Evolutionary conservation across 345 rosid species (phyloP).

Genomic region (Eucalyptus cloeziana): DNA sequence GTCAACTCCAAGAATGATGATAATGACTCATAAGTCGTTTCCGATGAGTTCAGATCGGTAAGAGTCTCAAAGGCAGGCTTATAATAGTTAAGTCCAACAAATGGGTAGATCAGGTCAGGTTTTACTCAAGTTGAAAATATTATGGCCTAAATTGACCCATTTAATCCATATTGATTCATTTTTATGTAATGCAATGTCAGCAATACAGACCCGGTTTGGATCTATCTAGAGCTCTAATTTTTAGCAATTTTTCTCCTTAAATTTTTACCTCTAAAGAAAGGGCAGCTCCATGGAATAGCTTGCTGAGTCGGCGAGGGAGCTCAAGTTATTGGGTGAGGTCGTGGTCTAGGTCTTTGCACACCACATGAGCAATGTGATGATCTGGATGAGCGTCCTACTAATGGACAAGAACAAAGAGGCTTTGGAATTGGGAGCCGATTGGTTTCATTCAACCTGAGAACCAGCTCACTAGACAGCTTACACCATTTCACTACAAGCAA

Average conservation of each 20-base stretch:
- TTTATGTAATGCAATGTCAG: background rate
- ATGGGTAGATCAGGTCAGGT: accelerated
- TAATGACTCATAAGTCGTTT: background rate
- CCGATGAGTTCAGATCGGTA: background rate
- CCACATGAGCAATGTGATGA: background rate
- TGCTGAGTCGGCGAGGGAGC: background rate
- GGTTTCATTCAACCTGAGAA: background rate
- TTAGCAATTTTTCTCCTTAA: background rate
- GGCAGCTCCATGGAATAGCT: background rate
- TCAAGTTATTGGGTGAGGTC: background rate
- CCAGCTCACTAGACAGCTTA: background rate
- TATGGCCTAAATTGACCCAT: accelerated
- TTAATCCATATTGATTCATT: background rate
- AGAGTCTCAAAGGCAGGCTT: background rate
- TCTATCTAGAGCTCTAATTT: background rate
- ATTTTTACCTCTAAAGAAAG: background rate
- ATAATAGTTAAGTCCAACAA: background rate
- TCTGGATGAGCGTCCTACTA: background rate
- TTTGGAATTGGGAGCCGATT: background rate
- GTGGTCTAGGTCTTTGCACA: background rate
- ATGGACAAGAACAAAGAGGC: background rate
- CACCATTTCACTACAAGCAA: background rate
- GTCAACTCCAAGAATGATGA: background rate
- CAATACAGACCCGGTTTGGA: accelerated
- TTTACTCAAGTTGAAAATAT: background rate